Conservation (phyloP, 106 monocot genomes). For the Acorus calamus region DNA sequence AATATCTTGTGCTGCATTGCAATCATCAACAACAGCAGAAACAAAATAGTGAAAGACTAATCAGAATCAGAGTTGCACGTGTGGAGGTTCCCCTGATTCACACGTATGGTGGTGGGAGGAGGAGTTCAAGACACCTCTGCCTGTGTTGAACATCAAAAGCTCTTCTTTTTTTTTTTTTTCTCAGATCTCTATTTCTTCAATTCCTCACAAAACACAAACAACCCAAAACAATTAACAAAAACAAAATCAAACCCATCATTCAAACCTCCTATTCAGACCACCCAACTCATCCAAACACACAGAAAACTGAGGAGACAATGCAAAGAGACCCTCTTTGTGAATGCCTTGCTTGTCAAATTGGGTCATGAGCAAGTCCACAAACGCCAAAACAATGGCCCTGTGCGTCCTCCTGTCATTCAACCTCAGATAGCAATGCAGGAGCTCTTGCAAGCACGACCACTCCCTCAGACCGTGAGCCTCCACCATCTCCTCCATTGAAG, state of each 20-base stretch:
- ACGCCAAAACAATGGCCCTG: slow-evolving; percentile 36
- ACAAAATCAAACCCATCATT: slow-evolving; percentile 1
- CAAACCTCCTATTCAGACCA: neutral
- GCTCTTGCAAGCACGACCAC: slow-evolving; percentile 31
- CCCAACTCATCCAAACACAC: neutral
- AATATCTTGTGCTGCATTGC: no score
- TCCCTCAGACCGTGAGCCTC: slow-evolving; percentile 29
- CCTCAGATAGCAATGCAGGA: slow-evolving; percentile 40
- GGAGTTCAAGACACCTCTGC: no score
- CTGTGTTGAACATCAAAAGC: no score
- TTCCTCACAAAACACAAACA: no score
- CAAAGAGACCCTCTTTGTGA: slow-evolving; percentile 1
- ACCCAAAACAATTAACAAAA: no score
- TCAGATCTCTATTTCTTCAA: no score
- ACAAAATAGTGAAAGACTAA: no score
- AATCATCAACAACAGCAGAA: no score
- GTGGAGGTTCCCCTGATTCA: no score
- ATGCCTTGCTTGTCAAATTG: slow-evolving; percentile 1
- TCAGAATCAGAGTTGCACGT: no score
- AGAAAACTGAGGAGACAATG: neutral
- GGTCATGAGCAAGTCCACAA: slow-evolving; percentile 37
- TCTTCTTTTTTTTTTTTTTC: no score
- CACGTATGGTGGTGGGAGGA: no score
- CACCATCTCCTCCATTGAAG: slow-evolving; percentile 70
- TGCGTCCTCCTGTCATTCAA: slow-evolving; percentile 45